These are phyloP conservation scores for Lepidium africanum DNA, from an alignment of 345 rosid species.

Conservation along the genomic window DNA sequence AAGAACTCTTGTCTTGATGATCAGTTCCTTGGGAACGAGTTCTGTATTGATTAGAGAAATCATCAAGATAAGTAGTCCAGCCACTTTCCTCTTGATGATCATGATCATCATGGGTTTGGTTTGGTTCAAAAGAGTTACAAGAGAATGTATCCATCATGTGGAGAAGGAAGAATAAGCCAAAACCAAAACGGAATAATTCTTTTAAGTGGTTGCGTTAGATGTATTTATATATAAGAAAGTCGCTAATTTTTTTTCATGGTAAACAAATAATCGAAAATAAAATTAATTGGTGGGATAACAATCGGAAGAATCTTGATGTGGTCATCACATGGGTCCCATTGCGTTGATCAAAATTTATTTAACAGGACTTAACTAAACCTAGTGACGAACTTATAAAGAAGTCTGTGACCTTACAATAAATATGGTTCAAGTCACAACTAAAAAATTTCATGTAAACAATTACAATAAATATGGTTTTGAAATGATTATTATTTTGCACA, in stretches of 20 bases:
- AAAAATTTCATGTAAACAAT: background rate
- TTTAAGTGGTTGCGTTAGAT: conserved; percentile 17
- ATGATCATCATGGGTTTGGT: conserved; percentile 4
- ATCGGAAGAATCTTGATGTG: conserved; percentile 32
- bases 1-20: conserved; percentile 21
- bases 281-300: conserved; percentile 12
- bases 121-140: conserved; percentile 20
- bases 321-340: conserved; percentile 27
- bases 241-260: conserved; percentile 6
- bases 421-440: background rate
- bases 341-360: conserved; percentile 15
- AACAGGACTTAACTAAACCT: conserved; percentile 8
- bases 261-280: background rate
- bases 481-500: background rate
- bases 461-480: background rate
- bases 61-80: conserved; percentile 80
- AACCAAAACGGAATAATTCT: conserved; percentile 13
- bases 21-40: background rate
- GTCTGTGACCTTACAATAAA: conserved; percentile 10
- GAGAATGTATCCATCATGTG: conserved; percentile 29
- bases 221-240: conserved; percentile 11
- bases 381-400: conserved; percentile 14
- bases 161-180: conserved; percentile 6
- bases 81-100: conserved; percentile 65
- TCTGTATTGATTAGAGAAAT: conserved; percentile 36